Percentiles rank a stretch among this genome's conserved stretches.
Evolutionary conservation across 371 early-diverging fungal genomes (phyloP).

Genomic region (Mucor sp.): DNA sequence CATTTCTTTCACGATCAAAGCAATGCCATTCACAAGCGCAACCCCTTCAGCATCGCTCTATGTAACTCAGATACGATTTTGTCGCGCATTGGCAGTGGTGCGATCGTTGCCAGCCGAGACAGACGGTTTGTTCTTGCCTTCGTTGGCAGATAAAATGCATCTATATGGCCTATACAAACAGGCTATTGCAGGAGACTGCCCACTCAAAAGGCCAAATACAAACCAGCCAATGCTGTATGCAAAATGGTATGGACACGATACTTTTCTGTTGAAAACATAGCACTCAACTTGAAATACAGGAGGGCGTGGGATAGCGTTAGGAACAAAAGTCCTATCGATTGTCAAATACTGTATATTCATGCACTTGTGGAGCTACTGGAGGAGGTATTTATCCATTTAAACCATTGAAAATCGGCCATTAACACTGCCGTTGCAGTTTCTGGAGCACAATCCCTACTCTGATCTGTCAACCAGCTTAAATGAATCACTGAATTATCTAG

Average conservation of each 20-base stretch:
- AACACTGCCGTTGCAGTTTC: background rate
- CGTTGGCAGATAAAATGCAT: conserved; percentile 65
- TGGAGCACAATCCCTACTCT: conserved; percentile 9
- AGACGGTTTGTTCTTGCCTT: conserved; percentile 44
- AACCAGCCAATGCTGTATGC: conserved; percentile 27
- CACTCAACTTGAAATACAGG: too few species aligned
- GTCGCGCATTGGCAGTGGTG: conserved; percentile 33
- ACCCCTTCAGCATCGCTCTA: conserved; percentile 10
- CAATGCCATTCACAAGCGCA: background rate
- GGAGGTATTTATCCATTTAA: conserved; percentile 11
- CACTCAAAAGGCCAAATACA: conserved; percentile 38
- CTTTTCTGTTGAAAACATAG: too few species aligned
- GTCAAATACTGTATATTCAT: conserved; percentile 34
- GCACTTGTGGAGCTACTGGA: conserved; percentile 26
- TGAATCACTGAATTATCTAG: conserved; percentile 11
- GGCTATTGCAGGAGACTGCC: conserved; percentile 69
- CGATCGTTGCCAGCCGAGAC: conserved; percentile 23
- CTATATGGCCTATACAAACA: conserved; percentile 84
- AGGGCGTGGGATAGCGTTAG: background rate
- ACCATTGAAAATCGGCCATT: background rate
- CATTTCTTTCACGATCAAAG: background rate
- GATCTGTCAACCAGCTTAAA: conserved; percentile 9
- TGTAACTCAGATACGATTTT: conserved; percentile 31
- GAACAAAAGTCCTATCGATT: conserved; percentile 36
- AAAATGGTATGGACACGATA: conserved; percentile 30